Evolutionary conservation across 768 basidiomycete species (phyloP).

Genomic region (Panus rudis): DNA sequence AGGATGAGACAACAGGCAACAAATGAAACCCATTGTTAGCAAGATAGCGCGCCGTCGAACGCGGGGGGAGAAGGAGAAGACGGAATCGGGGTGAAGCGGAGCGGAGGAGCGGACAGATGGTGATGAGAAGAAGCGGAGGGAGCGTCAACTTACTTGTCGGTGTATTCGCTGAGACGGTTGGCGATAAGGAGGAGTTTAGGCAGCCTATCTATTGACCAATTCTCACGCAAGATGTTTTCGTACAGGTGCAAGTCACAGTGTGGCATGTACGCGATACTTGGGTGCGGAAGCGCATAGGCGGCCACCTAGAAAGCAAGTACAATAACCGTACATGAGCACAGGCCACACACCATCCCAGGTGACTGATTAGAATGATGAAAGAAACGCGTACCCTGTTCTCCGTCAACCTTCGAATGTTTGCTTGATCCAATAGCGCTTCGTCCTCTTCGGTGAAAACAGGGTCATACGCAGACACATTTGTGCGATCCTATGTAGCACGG

Average conservation of each 20-base stretch:
- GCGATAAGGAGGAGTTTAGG: conserved; percentile 50
- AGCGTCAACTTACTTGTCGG: conserved; percentile 61
- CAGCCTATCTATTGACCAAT: conserved; percentile 46
- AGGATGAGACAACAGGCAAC: conserved; percentile 6
- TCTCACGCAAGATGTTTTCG: conserved; percentile 54
- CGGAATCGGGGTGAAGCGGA: background rate
- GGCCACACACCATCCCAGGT: background rate
- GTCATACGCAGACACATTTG: conserved; percentile 53
- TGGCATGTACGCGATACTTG: conserved; percentile 72
- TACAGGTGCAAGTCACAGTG: conserved; percentile 72
- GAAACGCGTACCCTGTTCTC: conserved; percentile 45
- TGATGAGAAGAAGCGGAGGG: background rate
- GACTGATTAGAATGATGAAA: background rate
- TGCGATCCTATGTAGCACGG: conserved; percentile 35
- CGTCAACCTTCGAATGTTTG: conserved; percentile 29
- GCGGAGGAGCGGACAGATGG: background rate
- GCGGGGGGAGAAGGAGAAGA: conserved; percentile 5
- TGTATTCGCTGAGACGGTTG: conserved; percentile 60
- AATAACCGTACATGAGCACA: conserved; percentile 1
- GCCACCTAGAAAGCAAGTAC: conserved; percentile 24
- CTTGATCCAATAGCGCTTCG: conserved; percentile 35
- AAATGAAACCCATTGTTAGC: conserved; percentile 8
- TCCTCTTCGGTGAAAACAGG: conserved; percentile 69
- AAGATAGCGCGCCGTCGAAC: conserved; percentile 2
- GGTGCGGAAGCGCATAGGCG: conserved; percentile 25